A percentile compares a stretch with the other conserved stretches of the same genome.
phyloP scores from a whole-genome alignment of 2,329 filamentous ascomycete genomes.

The Knufia petricola region DNA sequence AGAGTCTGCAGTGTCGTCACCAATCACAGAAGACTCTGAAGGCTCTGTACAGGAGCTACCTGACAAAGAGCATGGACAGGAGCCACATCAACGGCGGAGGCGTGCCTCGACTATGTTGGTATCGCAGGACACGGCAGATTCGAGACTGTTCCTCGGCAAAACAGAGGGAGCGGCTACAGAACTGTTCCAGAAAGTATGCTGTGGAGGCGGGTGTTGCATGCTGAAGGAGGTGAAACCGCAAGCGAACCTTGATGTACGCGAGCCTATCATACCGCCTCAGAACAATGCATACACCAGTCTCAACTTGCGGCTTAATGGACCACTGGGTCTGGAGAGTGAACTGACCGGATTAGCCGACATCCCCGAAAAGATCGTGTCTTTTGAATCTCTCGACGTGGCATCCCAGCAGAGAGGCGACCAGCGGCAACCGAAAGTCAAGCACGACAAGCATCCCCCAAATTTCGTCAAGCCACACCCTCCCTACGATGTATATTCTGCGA shows the following conservation, averaged over 20 bases:
- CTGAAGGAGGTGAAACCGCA: constrained; percentile 45
- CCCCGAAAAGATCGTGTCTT: constrained; percentile 64
- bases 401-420: constrained; percentile 1
- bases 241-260: constrained; percentile 33
- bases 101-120: constrained; percentile 42
- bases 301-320: constrained; percentile 58
- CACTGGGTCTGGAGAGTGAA: constrained; percentile 59
- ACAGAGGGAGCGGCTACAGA: constrained; percentile 42
- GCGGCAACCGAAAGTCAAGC: constrained; percentile 6
- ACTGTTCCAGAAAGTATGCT: constrained; percentile 54
- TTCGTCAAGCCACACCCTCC: constrained; percentile 94
- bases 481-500: constrained; percentile 84
- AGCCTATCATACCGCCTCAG: constrained; percentile 53
- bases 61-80: constrained; percentile 17
- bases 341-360: constrained; percentile 63
- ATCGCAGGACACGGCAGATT: constrained; percentile 50
- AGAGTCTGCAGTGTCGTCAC: constrained; percentile 33
- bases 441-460: constrained; percentile 59
- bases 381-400: constrained; percentile 32
- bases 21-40: constrained; percentile 30
- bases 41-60: constrained; percentile 23
- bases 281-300: constrained; percentile 79
- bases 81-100: constrained; percentile 27
- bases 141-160: constrained; percentile 48
- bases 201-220: constrained; percentile 56